Evolutionary conservation across 768 basidiomycete species (phyloP).

Genomic region (Tricholoma bakamatsutake): DNA sequence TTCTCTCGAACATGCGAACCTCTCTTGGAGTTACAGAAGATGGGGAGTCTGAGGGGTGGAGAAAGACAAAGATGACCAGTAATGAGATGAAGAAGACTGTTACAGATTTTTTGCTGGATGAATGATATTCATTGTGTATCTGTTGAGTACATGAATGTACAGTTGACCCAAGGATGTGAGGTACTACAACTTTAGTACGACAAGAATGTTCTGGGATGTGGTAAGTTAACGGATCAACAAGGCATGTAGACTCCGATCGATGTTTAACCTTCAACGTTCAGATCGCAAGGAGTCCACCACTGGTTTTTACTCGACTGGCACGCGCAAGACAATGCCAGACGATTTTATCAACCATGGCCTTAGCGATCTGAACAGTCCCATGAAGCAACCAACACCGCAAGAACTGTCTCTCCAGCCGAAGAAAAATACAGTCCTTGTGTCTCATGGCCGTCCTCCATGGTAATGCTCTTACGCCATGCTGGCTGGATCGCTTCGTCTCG

Average conservation of each 20-base stretch:
- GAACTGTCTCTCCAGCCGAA: slow-evolving; percentile 35
- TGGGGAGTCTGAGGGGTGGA: slow-evolving; percentile 23
- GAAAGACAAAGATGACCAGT: slow-evolving; percentile 20
- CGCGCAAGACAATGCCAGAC: slow-evolving; percentile 15
- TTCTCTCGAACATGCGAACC: slow-evolving; percentile 13
- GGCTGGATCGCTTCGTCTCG: slow-evolving; percentile 1
- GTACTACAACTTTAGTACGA: too few relatives aligned
- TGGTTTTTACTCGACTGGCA: neutral
- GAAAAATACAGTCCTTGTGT: slow-evolving; percentile 76
- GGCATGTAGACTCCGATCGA: neutral
- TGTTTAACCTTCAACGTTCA: too few relatives aligned
- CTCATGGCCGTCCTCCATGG: slow-evolving; percentile 86
- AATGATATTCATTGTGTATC: slow-evolving; percentile 3
- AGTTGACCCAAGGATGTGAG: neutral
- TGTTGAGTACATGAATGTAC: neutral
- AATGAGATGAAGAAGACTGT: slow-evolving; percentile 31
- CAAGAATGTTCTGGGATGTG: neutral
- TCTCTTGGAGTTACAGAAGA: neutral
- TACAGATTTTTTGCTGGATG: slow-evolving; percentile 35
- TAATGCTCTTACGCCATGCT: slow-evolving; percentile 19
- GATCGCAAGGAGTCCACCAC: neutral
- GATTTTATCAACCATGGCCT: slow-evolving; percentile 12
- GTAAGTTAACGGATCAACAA: too few relatives aligned
- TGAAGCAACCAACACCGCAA: slow-evolving; percentile 3
- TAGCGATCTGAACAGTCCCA: slow-evolving; percentile 5